These are phyloP conservation scores for Penicillium argentinense DNA, from an alignment of 495 filamentous ascomycete genomes.

Conservation along the genomic window DNA sequence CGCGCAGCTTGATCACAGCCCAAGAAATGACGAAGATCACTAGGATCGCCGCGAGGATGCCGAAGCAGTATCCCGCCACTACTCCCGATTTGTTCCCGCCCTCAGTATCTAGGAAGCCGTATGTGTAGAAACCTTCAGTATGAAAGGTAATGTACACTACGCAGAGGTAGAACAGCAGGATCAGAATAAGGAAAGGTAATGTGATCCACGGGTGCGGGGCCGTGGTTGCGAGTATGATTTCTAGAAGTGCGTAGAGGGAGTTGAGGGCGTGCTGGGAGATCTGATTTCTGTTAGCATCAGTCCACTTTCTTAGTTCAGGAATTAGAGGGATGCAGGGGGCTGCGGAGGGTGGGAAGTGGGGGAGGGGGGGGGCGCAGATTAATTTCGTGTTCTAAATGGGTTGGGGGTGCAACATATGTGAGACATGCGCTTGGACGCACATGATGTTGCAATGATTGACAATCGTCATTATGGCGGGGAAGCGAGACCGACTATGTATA, in stretches of 20 bases:
- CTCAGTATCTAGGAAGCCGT: constrained; percentile 66
- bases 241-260: constrained; percentile 66
- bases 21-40: constrained; percentile 61
- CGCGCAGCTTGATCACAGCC: constrained; percentile 52
- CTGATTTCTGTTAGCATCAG: constrained; percentile 27
- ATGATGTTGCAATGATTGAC: no score
- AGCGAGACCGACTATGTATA: no score
- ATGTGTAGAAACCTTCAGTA: constrained; percentile 71
- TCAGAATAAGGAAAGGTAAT: constrained; percentile 34
- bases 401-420: no score
- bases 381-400: no score
- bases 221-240: constrained; percentile 64
- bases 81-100: constrained; percentile 41
- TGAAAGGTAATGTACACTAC: constrained; percentile 73
- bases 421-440: constrained; percentile 2
- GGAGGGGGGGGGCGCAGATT: background rate
- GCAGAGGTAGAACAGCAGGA: constrained; percentile 69
- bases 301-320: no score
- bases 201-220: constrained; percentile 49
- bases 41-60: constrained; percentile 61
- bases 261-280: constrained; percentile 76
- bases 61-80: constrained; percentile 50
- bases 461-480: no score
- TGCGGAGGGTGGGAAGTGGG: constrained; percentile 7
- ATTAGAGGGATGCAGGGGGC: background rate